A percentile compares a stretch with the other conserved stretches of the same genome.
These are phyloP conservation scores for Beauveria varroae DNA, from an alignment of 2,329 filamentous ascomycete species.

Conservation along the genomic window DNA sequence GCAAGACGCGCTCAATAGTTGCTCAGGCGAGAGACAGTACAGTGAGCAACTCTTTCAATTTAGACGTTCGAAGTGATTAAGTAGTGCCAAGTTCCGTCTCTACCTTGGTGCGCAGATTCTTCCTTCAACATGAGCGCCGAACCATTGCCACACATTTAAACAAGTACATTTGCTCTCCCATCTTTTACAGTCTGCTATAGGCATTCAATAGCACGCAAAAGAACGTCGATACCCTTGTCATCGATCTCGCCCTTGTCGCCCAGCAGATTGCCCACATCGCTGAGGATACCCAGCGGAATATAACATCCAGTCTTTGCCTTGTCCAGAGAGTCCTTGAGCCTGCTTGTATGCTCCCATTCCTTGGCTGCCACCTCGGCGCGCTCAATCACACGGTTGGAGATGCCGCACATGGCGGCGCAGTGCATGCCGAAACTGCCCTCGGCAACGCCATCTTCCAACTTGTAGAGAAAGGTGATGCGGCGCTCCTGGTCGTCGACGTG, in stretches of 20 bases:
- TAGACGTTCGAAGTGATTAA: background rate
- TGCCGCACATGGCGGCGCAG: constrained; percentile 96
- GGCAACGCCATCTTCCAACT: constrained; percentile 84
- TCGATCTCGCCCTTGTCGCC: constrained; percentile 47
- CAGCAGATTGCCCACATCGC: constrained; percentile 75
- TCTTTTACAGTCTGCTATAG: constrained; percentile 30
- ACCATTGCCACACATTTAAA: background rate
- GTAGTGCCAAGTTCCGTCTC: background rate
- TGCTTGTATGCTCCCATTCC: constrained; percentile 92
- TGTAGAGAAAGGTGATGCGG: constrained; percentile 94
- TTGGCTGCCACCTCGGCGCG: constrained; percentile 80
- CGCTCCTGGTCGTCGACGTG: constrained; percentile 78
- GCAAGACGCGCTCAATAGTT: no score
- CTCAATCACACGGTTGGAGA: constrained; percentile 73
- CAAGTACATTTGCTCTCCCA: background rate
- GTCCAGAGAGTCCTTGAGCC: constrained; percentile 82
- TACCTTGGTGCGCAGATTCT: background rate
- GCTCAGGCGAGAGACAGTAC: no score
- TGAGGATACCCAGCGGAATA: constrained; percentile 77
- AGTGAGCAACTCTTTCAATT: background rate
- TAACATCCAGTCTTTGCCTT: constrained; percentile 71
- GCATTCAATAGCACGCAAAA: constrained; percentile 52
- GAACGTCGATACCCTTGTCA: constrained; percentile 48
- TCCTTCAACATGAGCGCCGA: background rate
- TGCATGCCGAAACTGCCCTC: constrained; percentile 99